A percentile compares a stretch with the other conserved stretches of the same genome.
Evolutionary conservation across 2,329 filamentous ascomycete genomes (phyloP).

Genomic region (Fusarium anguioides): DNA sequence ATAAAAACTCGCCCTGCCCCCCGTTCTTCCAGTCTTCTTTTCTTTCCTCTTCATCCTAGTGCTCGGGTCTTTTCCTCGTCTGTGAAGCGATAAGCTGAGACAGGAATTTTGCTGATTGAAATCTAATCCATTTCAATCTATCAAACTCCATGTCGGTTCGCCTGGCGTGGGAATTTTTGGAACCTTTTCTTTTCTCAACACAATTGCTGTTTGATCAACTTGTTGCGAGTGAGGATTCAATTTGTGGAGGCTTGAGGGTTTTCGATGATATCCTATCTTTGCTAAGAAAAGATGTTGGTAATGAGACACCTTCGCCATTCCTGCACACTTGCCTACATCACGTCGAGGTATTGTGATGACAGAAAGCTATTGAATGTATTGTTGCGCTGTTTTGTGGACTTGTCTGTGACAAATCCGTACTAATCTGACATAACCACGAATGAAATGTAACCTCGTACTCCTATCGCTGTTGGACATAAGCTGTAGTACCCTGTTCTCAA

Average conservation of each 20-base stretch:
- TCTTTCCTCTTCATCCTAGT: not conserved
- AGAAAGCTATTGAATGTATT: no score
- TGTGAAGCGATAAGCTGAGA: slow-evolving; percentile 9
- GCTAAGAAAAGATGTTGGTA: not conserved
- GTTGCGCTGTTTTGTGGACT: no score
- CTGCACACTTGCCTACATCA: not conserved
- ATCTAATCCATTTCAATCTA: not conserved
- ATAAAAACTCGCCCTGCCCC: not conserved
- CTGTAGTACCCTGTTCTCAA: no score
- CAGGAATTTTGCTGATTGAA: not conserved
- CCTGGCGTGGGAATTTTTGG: slow-evolving; percentile 4
- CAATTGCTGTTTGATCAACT: no score
- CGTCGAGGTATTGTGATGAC: no score
- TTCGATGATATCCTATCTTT: not conserved
- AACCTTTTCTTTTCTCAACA: not conserved
- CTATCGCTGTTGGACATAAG: no score
- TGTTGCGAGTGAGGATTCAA: not conserved
- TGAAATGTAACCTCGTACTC: no score
- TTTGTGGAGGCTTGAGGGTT: not conserved
- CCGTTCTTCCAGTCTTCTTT: not conserved
- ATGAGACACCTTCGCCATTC: not conserved
- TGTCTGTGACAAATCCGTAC: no score
- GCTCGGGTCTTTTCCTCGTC: slow-evolving; percentile 2
- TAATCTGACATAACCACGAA: no score
- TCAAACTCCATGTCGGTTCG: not conserved